Evolutionary conservation across 2,329 filamentous ascomycete species (phyloP).

Genomic region (Aspergillus intermedius): DNA sequence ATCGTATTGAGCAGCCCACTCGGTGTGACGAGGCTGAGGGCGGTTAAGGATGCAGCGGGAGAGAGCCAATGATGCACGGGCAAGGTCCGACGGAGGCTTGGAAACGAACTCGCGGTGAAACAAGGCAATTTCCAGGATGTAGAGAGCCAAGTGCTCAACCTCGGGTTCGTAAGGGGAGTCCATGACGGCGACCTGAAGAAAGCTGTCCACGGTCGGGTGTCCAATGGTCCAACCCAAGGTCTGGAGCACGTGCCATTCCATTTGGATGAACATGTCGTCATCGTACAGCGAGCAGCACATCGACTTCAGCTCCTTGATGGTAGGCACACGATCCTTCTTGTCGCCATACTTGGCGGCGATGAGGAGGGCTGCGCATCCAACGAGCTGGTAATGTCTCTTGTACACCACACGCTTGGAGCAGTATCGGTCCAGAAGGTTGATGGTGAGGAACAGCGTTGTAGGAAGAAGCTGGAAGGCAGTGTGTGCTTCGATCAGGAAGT

Average conservation of each 20-base stretch:
- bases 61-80: slow-evolving; percentile 76
- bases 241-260: slow-evolving; percentile 99
- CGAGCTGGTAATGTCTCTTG: slow-evolving; percentile 97
- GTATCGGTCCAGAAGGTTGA: slow-evolving; percentile 95
- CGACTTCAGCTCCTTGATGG: slow-evolving; percentile 92
- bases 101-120: slow-evolving; percentile 98
- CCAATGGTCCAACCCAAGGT: slow-evolving; percentile 95
- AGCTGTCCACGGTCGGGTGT: slow-evolving; percentile 91
- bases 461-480: slow-evolving; percentile 89
- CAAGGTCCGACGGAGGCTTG: slow-evolving; percentile 83
- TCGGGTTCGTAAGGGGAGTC: slow-evolving; percentile 72
- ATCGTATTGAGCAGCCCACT: slow-evolving; percentile 60
- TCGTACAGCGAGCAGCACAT: slow-evolving; percentile 99
- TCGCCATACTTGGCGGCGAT: slow-evolving; percentile 98
- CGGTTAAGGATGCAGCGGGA: slow-evolving; percentile 79
- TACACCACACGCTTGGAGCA: slow-evolving; percentile 97
- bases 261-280: slow-evolving; percentile 99
- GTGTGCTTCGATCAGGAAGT: slow-evolving; percentile 96
- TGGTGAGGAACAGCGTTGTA: slow-evolving; percentile 89
- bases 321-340: slow-evolving; percentile 97
- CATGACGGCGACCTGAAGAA: slow-evolving; percentile 77
- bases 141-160: slow-evolving; percentile 89
- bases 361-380: slow-evolving; percentile 89
- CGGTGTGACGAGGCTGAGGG: slow-evolving; percentile 65
- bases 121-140: slow-evolving; percentile 88